Conservation (phyloP, 2,329 filamentous ascomycete genomes). For the Clonostachys rosea region DNA sequence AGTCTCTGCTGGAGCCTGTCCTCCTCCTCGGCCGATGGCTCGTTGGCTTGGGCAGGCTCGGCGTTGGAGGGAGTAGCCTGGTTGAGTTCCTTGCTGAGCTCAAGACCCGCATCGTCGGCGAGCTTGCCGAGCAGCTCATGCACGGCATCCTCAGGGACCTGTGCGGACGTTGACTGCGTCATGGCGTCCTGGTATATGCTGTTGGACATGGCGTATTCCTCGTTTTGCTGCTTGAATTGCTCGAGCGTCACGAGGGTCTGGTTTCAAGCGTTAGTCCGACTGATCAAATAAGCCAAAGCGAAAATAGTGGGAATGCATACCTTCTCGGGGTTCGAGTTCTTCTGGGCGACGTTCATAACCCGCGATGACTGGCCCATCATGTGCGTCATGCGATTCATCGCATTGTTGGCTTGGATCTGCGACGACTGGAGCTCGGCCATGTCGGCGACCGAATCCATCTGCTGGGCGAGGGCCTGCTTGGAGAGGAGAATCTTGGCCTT, state of each 20-base stretch:
- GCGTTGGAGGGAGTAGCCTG: constrained; percentile 49
- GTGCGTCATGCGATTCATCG: constrained; percentile 61
- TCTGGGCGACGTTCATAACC: constrained; percentile 54
- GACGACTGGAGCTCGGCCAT: constrained; percentile 57
- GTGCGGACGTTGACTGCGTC: constrained; percentile 66
- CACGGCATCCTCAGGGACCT: constrained; percentile 78
- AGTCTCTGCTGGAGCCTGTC: constrained; percentile 65
- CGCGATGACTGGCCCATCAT: constrained; percentile 58
- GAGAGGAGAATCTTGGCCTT: constrained; percentile 59
- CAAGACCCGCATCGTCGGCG: constrained; percentile 82
- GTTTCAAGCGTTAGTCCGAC: neutral
- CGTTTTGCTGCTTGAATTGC: constrained; percentile 57
- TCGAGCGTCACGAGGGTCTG: constrained; percentile 56
- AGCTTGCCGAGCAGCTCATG: constrained; percentile 81
- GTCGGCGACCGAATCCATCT: constrained; percentile 62
- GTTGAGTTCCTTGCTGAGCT: constrained; percentile 71
- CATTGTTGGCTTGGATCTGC: constrained; percentile 61
- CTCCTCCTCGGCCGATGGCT: constrained; percentile 74
- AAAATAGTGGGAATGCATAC: constrained; percentile 16
- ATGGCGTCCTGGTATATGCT: constrained; percentile 86
- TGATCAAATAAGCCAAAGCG: neutral
- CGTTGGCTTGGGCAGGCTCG: constrained; percentile 51
- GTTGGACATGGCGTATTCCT: constrained; percentile 60
- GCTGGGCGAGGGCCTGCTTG: constrained; percentile 56
- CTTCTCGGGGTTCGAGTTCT: constrained; percentile 54